phyloP scores from a whole-genome alignment of 2,329 filamentous ascomycete genomes.

The Sporothrix humicola region DNA sequence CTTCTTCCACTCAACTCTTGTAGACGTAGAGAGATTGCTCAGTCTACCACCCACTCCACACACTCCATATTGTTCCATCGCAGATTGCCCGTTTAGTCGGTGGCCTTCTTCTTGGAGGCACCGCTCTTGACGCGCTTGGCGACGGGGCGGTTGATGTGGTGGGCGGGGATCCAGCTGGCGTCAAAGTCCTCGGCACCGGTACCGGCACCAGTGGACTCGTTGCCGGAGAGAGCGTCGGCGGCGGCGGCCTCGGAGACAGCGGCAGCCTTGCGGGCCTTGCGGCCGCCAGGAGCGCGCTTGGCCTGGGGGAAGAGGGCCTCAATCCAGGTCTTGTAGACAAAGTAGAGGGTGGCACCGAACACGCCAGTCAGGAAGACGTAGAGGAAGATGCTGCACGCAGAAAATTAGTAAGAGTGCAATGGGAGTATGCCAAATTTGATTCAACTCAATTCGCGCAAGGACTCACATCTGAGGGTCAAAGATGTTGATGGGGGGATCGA shows the following conservation, averaged over 20 bases:
- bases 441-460: too few species aligned
- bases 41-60: neutral
- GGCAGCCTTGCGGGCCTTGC: conserved; percentile 68
- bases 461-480: conserved; percentile 59
- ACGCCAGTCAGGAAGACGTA: conserved; percentile 85
- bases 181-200: conserved; percentile 75
- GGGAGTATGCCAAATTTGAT: neutral
- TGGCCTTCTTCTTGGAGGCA: conserved; percentile 52
- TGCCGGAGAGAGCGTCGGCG: conserved; percentile 61
- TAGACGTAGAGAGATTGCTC: neutral
- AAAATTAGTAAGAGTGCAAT: conserved; percentile 4
- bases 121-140: conserved; percentile 70
- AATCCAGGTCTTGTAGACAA: conserved; percentile 98
- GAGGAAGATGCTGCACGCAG: conserved; percentile 81
- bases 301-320: conserved; percentile 93
- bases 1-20: neutral
- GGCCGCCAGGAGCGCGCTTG: conserved; percentile 67
- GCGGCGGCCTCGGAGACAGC: conserved; percentile 51
- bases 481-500: conserved; percentile 50
- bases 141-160: conserved; percentile 85
- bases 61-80: neutral
- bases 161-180: conserved; percentile 89
- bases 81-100: conserved; percentile 40
- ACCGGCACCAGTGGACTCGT: conserved; percentile 72
- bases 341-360: conserved; percentile 84